Percentiles rank a stretch among this genome's conserved stretches.
phyloP scores from a whole-genome alignment of 805 yeast species.

The Metschnikowia sp. region DNA sequence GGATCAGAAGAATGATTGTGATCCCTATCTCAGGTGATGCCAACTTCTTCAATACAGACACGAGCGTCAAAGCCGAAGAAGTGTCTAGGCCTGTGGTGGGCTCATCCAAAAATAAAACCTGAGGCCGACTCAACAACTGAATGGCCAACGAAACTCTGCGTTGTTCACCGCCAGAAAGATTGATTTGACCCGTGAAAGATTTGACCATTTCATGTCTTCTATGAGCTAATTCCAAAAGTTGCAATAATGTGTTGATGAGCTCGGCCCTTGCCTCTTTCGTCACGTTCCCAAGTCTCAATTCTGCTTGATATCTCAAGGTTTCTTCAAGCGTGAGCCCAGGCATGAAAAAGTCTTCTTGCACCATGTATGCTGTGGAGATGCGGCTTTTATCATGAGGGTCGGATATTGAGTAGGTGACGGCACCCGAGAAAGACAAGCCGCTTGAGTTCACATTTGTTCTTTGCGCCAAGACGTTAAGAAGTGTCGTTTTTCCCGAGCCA shows the following conservation, averaged over 20 bases:
- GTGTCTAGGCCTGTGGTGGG: slow-evolving; percentile 89
- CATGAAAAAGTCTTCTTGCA: slow-evolving; percentile 70
- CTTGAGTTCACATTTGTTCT: slow-evolving; percentile 41
- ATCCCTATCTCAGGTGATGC: slow-evolving; percentile 52
- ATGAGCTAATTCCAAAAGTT: slow-evolving; percentile 63
- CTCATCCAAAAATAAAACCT: slow-evolving; percentile 75
- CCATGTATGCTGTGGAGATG: slow-evolving; percentile 55
- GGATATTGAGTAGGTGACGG: slow-evolving; percentile 30
- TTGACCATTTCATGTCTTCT: slow-evolving; percentile 60
- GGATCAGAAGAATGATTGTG: slow-evolving; percentile 72
- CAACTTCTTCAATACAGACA: slow-evolving; percentile 54
- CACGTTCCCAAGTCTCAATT: slow-evolving; percentile 54
- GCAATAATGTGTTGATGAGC: slow-evolving; percentile 58
- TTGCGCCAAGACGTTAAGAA: slow-evolving; percentile 63
- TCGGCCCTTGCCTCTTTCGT: slow-evolving; percentile 42
- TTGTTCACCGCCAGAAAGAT: slow-evolving; percentile 83
- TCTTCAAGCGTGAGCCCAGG: slow-evolving; percentile 74
- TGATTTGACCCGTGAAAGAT: slow-evolving; percentile 45
- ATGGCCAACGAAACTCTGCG: slow-evolving; percentile 74
- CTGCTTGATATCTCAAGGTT: slow-evolving; percentile 67
- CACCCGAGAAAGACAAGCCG: slow-evolving; percentile 42
- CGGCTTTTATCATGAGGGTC: slow-evolving; percentile 7
- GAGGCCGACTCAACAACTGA: slow-evolving; percentile 73
- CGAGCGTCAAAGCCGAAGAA: slow-evolving; percentile 63
- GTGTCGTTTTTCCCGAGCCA: slow-evolving; percentile 83